Evolutionary conservation across 768 basidiomycete genomes (phyloP).

Genomic region (Dictyophora rubrovolvata): DNA sequence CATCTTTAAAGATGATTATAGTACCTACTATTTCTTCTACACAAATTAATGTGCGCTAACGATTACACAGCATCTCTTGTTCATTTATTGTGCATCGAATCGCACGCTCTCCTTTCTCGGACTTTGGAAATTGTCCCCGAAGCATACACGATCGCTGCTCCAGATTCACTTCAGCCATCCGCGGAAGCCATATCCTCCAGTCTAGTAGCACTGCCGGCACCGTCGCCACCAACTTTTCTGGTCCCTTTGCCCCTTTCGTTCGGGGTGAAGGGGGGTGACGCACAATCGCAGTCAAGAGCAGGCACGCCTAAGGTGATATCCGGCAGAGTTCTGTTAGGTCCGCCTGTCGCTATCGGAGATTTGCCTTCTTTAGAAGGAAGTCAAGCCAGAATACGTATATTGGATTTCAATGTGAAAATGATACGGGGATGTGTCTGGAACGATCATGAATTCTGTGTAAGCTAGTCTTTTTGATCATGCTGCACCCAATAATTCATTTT

Average conservation of each 20-base stretch:
- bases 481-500: not conserved
- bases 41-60: slow-evolving; percentile 9
- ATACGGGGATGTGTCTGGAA: slow-evolving; percentile 1
- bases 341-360: slow-evolving; percentile 25
- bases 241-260: slow-evolving; percentile 47
- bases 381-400: not conserved
- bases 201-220: not conserved
- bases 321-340: slow-evolving; percentile 24
- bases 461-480: not conserved
- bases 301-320: not conserved
- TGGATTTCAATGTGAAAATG: not conserved
- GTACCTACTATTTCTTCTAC: slow-evolving; percentile 24
- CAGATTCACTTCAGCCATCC: slow-evolving; percentile 3
- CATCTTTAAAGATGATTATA: slow-evolving; percentile 35
- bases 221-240: not conserved
- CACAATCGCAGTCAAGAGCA: slow-evolving; percentile 22
- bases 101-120: slow-evolving; percentile 35
- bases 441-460: not conserved
- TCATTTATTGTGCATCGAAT: slow-evolving; percentile 32
- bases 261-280: slow-evolving; percentile 24
- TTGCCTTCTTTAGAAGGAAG: slow-evolving; percentile 12
- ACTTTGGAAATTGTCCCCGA: slow-evolving; percentile 9
- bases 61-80: slow-evolving; percentile 13
- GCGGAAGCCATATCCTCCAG: slow-evolving; percentile 2
- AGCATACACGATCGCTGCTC: slow-evolving; percentile 4